Base-by-base conservation (phyloP, 768 basidiomycete genomes). In the Gelatoporia subvermispora region DNA sequence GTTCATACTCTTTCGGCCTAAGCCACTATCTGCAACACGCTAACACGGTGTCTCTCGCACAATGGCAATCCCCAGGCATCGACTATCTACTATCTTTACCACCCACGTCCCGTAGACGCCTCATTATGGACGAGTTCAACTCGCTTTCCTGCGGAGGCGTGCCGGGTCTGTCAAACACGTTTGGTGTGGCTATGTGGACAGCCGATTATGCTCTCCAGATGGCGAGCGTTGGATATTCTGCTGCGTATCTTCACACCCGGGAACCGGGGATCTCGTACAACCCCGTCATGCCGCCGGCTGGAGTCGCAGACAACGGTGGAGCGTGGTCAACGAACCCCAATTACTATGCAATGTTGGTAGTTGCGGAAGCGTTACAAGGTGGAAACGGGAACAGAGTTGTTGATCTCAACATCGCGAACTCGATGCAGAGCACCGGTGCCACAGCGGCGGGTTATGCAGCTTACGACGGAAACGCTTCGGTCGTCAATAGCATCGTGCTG, bases 81-180 rank as follows among this genome's bases (percentile, higher is more conserved):
- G 53, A 62, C 22, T 57, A 63, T 38, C 51, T 68, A 20, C 41
- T 69, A 36, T 57, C 63, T 36, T 63, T 64, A 9, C 61, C 63
- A n/a, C 59, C 65, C n/a, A 52, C 52, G 5, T 59, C 56, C 41
- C 70, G 67, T 49, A 60, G 68, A 47, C 60, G 55, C 47, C 57
- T 78, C 25, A 65, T 78, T 49, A 76, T 77, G 72, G 73, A 72
- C 34, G 78, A 80, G 58, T 79, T 78, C 55, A 80, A 78, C 60
- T 72, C 71, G 4, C 74, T 72, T 3, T 73, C 76, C 8, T 79
- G 78, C 55, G 78, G 77, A 16, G 78, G 77, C n/a, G 58, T 75
- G 18, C 70, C 72, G 3, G 66, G 65, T 10, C 66, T 79, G 40
- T 78, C 76, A 2, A 66, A 78, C 53, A 76, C 73, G 3, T 79